Base-by-base conservation (phyloP, 306 rosid species). In the Pueraria montana region DNA sequence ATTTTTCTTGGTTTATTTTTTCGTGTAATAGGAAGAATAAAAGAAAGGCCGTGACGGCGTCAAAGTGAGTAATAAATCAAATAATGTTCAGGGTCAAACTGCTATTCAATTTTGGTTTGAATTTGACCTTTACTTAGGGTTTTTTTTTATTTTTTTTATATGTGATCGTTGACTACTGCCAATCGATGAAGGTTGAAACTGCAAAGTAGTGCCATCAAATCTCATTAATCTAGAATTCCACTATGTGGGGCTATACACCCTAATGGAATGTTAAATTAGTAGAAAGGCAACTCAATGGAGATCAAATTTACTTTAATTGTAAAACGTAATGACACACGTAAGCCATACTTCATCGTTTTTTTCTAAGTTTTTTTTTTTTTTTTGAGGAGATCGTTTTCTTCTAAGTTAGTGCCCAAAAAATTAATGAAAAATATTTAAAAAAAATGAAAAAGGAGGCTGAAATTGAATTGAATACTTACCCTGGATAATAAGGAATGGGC, bases 401-500 rank as follows among this genome's bases (percentile, higher is more conserved):
- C n/a, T n/a, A n/a, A n/a, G n/a, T n/a, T n/a, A 59, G 6, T 45
- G 2, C n/a, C 42, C 66, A 20, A 16, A 81, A 34, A 23, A 21
- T 8, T 58, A 58, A 58, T 23, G 36, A 61, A 26, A 3, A 11
- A 4, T 2, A 1, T 23, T 62, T 40, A 3, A 1, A 65, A 38
- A 5, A 50, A 1, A n/a, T 38, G 11, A 63, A 26, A 23, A 26
- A 50, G 5, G 14, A 5, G 30, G 45, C 0, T 14, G 67, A 61
- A 79, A 79, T 11, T 73, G 77, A 74, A 55, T 62, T 13, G 49
- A 64, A 8, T 72, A 23, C 38, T 46, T 74, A 94, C 97, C 88
- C 98, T 10, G 98, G 90, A 89, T 95, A 93, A 61, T 93, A 95
- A 24, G 98, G 98, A 67, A 92, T 89, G 2, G 98, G 98, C n/a